Base-by-base conservation (phyloP, 306 rosid genomes). In the Senna siamea region DNA sequence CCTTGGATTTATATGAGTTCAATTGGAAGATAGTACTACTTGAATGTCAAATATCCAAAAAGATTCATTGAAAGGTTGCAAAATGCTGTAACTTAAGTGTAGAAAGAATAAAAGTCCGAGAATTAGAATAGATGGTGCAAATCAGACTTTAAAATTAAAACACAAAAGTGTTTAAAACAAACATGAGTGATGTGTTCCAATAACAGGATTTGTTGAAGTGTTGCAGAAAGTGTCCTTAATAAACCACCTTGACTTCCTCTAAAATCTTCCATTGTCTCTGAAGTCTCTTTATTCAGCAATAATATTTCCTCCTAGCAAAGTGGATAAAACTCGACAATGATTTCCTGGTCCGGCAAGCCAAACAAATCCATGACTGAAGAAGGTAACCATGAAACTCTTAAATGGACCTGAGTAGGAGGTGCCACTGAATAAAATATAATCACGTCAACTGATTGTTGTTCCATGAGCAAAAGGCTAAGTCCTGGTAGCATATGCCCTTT, bases 51-150 rank as follows among this genome's bases (percentile, higher is more conserved):
- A 43, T 60, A 71, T 44, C 14, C 37, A 60, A 43, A 17, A 57
- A 76, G 20, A 9, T 77, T 61, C 22, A 59, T 46, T 48, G 76
- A 50, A 60, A 43, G 69, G 26, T 19, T 52, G 46, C 47, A 52
- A 65, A 46, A 37, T 55, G 62, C 34, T 72, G 50, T 50, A 9
- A 71, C 58, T 47, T 20, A 48, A 5, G 71, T 47, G 3, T 14
- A 47, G 53, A 15, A 47, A 47, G 53, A 47, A 47, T 5, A 13
- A 57, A 66, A 50, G 50, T 35, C 12, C 28, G 20, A 26, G n/a
- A 76, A 62, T 43, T 12, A 47, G n/a, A n/a, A n/a, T n/a, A n/a
- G n/a, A n/a, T n/a, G n/a, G n/a, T n/a, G n/a, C n/a, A n/a, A n/a
- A n/a, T n/a, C n/a, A n/a, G 4, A 47, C 2, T 15, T 14, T 47